Base-by-base conservation (phyloP, 306 rosid species). In the peach (Prunus persica) region DNA sequence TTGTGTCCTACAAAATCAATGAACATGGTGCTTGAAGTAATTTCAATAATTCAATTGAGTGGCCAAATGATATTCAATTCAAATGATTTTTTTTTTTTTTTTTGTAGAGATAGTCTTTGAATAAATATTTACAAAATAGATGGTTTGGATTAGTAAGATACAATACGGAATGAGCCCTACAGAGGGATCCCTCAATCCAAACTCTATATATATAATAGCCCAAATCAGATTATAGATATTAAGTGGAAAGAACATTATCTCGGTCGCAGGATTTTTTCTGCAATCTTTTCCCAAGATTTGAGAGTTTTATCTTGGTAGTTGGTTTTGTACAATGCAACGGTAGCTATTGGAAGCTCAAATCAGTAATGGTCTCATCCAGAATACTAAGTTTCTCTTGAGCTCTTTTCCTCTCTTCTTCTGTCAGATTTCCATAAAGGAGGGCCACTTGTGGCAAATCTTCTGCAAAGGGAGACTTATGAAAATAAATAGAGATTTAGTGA, bases 361-460 rank as follows among this genome's bases (percentile, higher is more conserved):
- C 79, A 27, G 15, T 58, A 38, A 93, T 80, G 66, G 57, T 67
- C 55, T 77, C 77, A 14, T 89, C 93, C 4, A 93, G 84, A 63
- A 45, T 52, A 25, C 76, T 80, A 15, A 85, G 88, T 73, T 74
- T 89, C 65, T 86, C 91, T 77, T 67, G 54, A 46, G 96, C 96
- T 71, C 69, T 78, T 75, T 62, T 86, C 90, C 84, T 93, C 88
- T 88, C 93, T 19, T 91, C 89, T 2, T 89, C 92, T 8, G 83
- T 83, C 47, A 93, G 75, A 72, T 91, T 85, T 43, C 74, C 87
- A 71, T 91, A 93, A 4, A 93, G 84, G 49, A 93, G 79, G 84
- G 97, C 89, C 82, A 93, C 19, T 78, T 89, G 97, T 2, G 96
- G 98, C 91, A 88, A 86, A 76, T 86, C 83, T 45, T 87, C 96